phyloP scores from a whole-genome alignment of 2,329 filamentous ascomycete genomes.

The Hypoxylon sp. region DNA sequence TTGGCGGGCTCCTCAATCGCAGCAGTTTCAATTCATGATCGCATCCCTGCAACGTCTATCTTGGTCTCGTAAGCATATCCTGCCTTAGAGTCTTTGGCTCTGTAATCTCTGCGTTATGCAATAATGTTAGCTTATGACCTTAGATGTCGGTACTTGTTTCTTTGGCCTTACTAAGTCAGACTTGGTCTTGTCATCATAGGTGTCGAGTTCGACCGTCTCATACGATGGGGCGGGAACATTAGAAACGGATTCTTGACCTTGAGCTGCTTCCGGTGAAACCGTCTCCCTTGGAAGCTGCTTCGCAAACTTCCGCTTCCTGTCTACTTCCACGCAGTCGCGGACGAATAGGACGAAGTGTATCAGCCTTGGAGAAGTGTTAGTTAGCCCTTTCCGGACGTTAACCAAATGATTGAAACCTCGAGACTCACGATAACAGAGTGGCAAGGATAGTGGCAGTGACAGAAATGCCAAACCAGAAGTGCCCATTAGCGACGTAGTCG shows the following conservation, averaged over 20 bases:
- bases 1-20: no score
- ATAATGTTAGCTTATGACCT: background rate
- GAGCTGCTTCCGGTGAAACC: background rate
- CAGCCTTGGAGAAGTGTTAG: constrained; percentile 16
- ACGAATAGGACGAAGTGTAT: constrained; percentile 36
- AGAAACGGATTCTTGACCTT: background rate
- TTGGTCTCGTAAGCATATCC: background rate
- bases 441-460: constrained; percentile 9
- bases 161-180: constrained; percentile 4
- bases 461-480: constrained; percentile 19
- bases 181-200: background rate
- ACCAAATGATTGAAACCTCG: background rate
- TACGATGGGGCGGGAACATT: background rate
- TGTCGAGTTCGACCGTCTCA: background rate
- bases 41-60: background rate
- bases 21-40: background rate
- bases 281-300: background rate
- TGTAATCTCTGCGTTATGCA: background rate
- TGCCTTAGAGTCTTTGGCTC: background rate
- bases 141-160: background rate
- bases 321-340: constrained; percentile 36
- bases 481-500: constrained; percentile 9
- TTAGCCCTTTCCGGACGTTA: background rate
- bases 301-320: constrained; percentile 17
- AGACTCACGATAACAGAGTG: constrained; percentile 25